phyloP scores from a whole-genome alignment of 2,329 filamentous ascomycete species.

The Cladosporium colombiae region DNA sequence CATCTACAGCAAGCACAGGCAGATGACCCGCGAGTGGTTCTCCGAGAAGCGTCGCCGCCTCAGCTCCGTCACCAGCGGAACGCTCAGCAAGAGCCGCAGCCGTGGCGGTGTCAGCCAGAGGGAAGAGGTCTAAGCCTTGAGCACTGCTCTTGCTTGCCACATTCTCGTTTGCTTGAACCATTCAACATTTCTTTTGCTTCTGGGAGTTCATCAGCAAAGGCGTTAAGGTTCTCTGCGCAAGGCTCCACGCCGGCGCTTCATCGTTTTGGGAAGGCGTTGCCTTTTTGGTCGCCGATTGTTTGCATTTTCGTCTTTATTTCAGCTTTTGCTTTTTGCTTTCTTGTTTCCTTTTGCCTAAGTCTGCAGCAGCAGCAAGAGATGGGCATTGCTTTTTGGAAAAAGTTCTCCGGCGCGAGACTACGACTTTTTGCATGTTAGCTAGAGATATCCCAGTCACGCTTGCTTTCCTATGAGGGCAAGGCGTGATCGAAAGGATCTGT shows the following conservation, averaged over 20 bases:
- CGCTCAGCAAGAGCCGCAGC: conserved; percentile 9
- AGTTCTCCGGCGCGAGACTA: neutral
- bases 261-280: neutral
- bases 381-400: neutral
- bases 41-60: conserved; percentile 11
- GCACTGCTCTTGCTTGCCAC: neutral
- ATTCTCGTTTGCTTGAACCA: neutral
- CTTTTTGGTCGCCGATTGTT: neutral
- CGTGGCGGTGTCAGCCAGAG: conserved; percentile 8
- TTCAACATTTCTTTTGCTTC: neutral
- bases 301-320: neutral
- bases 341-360: neutral
- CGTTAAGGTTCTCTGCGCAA: neutral
- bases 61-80: conserved; percentile 9
- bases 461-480: neutral
- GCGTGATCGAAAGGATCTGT: neutral
- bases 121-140: conserved; percentile 9
- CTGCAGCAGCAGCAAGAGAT: neutral
- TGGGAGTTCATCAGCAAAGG: neutral
- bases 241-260: conserved; percentile 4
- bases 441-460: neutral
- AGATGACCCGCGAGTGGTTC: conserved; percentile 8
- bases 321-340: neutral
- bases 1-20: conserved; percentile 16
- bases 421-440: neutral